These are phyloP conservation scores for Naganishia albida DNA, from an alignment of 1,284 basidiomycete species.

Conservation along the genomic window DNA sequence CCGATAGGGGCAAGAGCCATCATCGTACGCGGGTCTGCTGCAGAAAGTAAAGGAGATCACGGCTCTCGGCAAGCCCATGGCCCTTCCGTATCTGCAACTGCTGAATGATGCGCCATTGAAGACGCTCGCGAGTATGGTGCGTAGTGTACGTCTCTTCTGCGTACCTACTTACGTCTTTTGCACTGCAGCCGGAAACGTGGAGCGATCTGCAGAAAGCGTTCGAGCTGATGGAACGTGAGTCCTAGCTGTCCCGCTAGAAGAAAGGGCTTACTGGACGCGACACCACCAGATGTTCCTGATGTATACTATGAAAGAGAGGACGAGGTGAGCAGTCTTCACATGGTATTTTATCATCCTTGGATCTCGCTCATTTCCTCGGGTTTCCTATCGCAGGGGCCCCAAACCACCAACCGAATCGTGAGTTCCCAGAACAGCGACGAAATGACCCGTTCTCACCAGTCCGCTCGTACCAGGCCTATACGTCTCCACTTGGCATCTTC, in stretches of 20 bases:
- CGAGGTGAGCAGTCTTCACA: slow-evolving; percentile 8
- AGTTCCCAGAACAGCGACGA: neutral
- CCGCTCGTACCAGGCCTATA: slow-evolving; percentile 17
- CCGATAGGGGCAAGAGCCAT: slow-evolving; percentile 17
- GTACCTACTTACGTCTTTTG: neutral
- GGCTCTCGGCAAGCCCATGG: slow-evolving; percentile 1
- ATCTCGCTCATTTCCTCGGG: too few relatives aligned
- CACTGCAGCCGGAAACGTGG: slow-evolving; percentile 26
- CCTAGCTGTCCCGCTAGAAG: too few relatives aligned
- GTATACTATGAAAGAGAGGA: slow-evolving; percentile 31
- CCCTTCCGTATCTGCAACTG: neutral
- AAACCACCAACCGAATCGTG: slow-evolving; percentile 8
- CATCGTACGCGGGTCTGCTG: slow-evolving; percentile 18
- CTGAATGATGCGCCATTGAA: slow-evolving; percentile 18
- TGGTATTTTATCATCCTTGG: too few relatives aligned
- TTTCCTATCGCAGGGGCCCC: neutral
- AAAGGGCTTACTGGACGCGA: too few relatives aligned
- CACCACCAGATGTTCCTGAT: slow-evolving; percentile 23
- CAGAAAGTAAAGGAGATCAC: slow-evolving; percentile 11
- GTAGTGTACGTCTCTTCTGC: neutral
- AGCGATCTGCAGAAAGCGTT: slow-evolving; percentile 26
- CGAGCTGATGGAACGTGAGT: slow-evolving; percentile 29
- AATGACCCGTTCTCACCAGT: neutral
- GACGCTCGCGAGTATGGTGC: slow-evolving; percentile 11
- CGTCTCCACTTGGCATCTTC: slow-evolving; percentile 32